These are phyloP conservation scores for Solanum commersonii DNA, from an alignment of 257 asterid species.

Conservation along the genomic window DNA sequence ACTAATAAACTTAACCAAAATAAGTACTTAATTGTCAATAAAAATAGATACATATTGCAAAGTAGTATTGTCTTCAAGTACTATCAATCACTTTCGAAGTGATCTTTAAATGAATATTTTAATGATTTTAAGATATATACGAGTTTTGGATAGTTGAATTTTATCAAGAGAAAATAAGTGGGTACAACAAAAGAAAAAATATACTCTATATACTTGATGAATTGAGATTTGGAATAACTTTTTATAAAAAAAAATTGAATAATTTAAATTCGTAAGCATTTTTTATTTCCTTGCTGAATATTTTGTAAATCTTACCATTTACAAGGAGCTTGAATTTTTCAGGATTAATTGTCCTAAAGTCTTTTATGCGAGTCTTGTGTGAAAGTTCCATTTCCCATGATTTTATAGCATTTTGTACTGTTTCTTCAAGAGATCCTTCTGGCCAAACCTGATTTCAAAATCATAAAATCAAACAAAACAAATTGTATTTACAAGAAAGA, in stretches of 20 bases:
- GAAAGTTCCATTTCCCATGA: slow-evolving; percentile 97
- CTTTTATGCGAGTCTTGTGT: slow-evolving; percentile 65
- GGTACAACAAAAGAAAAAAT: neutral
- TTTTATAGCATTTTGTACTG: slow-evolving; percentile 79
- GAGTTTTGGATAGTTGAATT: neutral
- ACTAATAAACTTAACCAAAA: neutral
- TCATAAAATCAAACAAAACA: neutral
- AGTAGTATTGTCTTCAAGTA: neutral
- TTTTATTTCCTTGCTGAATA: neutral
- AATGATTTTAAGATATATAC: neutral
- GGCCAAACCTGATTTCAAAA: slow-evolving; percentile 51
- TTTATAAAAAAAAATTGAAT: no score
- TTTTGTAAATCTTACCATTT: slow-evolving; percentile 36
- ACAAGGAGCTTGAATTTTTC: slow-evolving; percentile 72
- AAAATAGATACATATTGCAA: neutral
- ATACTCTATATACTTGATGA: no score
- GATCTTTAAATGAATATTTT: neutral
- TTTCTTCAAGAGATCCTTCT: slow-evolving; percentile 76
- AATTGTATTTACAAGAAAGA: neutral
- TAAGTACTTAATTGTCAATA: neutral
- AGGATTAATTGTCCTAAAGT: slow-evolving; percentile 67
- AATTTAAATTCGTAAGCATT: no score
- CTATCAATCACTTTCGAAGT: neutral
- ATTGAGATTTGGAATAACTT: no score
- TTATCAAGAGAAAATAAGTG: neutral